Conservation (phyloP, 768 basidiomycete genomes). For the Mrakia gelida region DNA sequence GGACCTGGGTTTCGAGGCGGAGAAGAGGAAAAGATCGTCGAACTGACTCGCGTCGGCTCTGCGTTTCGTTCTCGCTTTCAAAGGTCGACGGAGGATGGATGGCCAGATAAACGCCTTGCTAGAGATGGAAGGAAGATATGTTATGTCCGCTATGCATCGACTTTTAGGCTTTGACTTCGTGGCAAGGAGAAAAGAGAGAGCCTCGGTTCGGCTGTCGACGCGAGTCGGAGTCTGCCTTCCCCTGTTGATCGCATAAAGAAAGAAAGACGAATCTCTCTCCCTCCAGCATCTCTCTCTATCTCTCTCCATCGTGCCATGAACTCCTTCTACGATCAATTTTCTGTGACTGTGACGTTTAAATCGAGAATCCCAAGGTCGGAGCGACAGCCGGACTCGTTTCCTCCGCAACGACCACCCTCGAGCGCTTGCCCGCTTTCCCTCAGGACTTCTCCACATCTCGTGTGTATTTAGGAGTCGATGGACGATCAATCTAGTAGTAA, state of each 20-base stretch:
- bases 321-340: too few species aligned
- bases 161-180: too few species aligned
- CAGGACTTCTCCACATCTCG: neutral
- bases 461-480: neutral
- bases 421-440: neutral
- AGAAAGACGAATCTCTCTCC: neutral
- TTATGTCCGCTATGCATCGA: neutral
- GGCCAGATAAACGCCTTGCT: slow-evolving; percentile 32
- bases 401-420: neutral
- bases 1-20: too few species aligned
- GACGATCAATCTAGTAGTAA: neutral
- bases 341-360: neutral
- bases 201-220: too few species aligned
- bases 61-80: neutral
- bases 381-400: neutral
- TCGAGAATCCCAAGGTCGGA: neutral
- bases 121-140: neutral
- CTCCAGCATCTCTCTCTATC: too few species aligned
- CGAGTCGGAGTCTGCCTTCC: too few species aligned
- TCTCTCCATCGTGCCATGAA: neutral
- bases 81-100: slow-evolving; percentile 61
- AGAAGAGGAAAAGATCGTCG: neutral
- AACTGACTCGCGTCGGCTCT: neutral
- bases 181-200: too few species aligned
- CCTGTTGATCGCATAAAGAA: neutral